Base-by-base conservation (phyloP, 1,284 basidiomycete species). In the Dichomitus squalens region DNA sequence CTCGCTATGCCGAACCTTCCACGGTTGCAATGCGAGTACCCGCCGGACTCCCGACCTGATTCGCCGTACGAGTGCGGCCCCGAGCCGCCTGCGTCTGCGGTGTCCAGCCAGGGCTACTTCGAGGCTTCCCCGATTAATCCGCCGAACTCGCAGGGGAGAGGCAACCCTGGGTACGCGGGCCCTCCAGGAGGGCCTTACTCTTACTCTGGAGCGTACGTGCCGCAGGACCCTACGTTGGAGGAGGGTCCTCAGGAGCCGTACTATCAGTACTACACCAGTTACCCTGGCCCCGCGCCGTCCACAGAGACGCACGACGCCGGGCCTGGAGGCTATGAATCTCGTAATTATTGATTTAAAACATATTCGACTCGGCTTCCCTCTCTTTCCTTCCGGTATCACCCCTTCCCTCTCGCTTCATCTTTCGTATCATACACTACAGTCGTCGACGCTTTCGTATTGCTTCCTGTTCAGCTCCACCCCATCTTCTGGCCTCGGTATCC, bases 1-100 rank as follows among this genome's bases (percentile, higher is more conserved):
- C 55, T 61, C 23, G 46, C 52, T 25, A 55, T 61, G 57, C 56
- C 60, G 31, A 53, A 50, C 34, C 52, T 60, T 21, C 63, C 60
- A 6, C 53, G 55, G 7, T n/a, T 55, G 27, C 35, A 57, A 51
- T 56, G 60, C 46, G 63, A 61, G 16, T 58, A 57, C 46, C 51
- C 38, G 9, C 33, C 43, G 16, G 34, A n/a, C 23, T 52, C 58
- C 18, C 55, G 58, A 21, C 39, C 62, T 7, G 49, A 41, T 25
- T 57, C 58, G 8, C 63, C 58, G 7, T 58, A 64, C 46, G 63
- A 55, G 3, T 55, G 47, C 47, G 33, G 49, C 14, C 35, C 16
- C 50, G 59, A 59, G 35, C 52, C 56, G 3, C 50, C 58, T 2
- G 14, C 46, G 12, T 59, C 57, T 16, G 54, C 62, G 2, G 49